Conservation (phyloP, 768 basidiomycete species). For the Tephrocybe sp. region DNA sequence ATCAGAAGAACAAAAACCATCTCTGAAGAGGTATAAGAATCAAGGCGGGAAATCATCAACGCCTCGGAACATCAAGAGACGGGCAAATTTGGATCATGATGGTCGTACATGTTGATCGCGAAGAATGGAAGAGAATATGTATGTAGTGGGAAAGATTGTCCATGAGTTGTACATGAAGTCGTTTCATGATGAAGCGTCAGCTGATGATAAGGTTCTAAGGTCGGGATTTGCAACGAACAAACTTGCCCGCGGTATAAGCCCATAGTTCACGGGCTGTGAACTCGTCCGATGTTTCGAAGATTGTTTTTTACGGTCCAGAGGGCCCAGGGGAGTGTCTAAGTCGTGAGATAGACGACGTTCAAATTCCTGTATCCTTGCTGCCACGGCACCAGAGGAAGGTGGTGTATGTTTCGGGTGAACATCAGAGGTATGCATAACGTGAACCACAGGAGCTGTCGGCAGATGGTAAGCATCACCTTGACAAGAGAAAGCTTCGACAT, state of each 20-base stretch:
- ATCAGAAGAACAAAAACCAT: neutral
- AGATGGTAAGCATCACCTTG: constrained; percentile 3
- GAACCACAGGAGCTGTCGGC: neutral
- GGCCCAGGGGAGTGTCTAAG: constrained; percentile 28
- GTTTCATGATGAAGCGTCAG: constrained; percentile 14
- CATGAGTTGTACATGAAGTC: constrained; percentile 1
- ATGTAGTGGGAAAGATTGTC: constrained; percentile 1
- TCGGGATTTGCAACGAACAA: constrained; percentile 80
- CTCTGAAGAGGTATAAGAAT: neutral
- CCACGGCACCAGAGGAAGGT: constrained; percentile 34
- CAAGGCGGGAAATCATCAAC: neutral
- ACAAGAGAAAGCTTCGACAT: constrained; percentile 10
- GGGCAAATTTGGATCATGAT: constrained; percentile 1
- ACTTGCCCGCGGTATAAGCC: constrained; percentile 60
- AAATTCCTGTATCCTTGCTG: constrained; percentile 53
- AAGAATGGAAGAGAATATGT: neutral
- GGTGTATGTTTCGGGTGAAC: constrained; percentile 17
- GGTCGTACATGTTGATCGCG: constrained; percentile 6
- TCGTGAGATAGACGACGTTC: constrained; percentile 62
- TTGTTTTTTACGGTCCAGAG: constrained; percentile 42
- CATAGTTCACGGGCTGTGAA: constrained; percentile 50
- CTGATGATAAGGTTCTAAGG: constrained; percentile 23
- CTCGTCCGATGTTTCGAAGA: constrained; percentile 34
- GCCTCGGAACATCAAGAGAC: neutral
- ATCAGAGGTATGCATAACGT: constrained; percentile 1